Conservation (phyloP, 2,329 filamentous ascomycete species). For the Hymenoscyphus scutula region DNA sequence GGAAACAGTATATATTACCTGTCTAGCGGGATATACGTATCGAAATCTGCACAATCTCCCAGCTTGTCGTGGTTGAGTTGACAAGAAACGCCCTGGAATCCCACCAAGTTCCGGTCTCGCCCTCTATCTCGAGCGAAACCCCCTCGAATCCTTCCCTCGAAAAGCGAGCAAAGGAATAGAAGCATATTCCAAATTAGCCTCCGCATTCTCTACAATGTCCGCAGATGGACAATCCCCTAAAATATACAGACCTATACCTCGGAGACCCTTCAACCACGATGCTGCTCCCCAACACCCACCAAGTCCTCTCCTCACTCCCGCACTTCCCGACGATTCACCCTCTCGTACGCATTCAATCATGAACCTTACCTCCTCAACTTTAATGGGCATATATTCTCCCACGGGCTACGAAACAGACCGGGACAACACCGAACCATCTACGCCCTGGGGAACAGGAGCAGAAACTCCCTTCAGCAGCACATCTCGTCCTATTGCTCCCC, state of each 20-base stretch:
- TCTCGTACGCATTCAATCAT: slow-evolving; percentile 71
- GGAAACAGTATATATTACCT: background rate
- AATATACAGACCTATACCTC: slow-evolving; percentile 67
- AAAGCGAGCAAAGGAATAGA: background rate
- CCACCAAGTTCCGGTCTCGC: too few relatives aligned
- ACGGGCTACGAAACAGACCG: slow-evolving; percentile 54
- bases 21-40: background rate
- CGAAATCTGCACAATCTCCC: background rate
- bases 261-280: slow-evolving; percentile 66
- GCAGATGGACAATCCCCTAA: slow-evolving; percentile 39
- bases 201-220: slow-evolving; percentile 6
- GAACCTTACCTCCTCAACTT: slow-evolving; percentile 84
- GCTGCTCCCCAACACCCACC: slow-evolving; percentile 47
- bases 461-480: slow-evolving; percentile 51
- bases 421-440: slow-evolving; percentile 54
- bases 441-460: slow-evolving; percentile 76
- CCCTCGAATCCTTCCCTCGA: background rate
- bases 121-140: background rate
- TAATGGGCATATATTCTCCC: slow-evolving; percentile 86
- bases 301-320: slow-evolving; percentile 52
- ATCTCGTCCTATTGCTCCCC: slow-evolving; percentile 6
- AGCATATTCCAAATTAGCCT: background rate
- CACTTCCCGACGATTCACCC: slow-evolving; percentile 64
- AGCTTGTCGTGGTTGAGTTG: background rate
- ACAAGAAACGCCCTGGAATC: background rate